Evolutionary conservation across 2,329 filamentous ascomycete species (phyloP).

Genomic region (Aquanectria penicillioides): DNA sequence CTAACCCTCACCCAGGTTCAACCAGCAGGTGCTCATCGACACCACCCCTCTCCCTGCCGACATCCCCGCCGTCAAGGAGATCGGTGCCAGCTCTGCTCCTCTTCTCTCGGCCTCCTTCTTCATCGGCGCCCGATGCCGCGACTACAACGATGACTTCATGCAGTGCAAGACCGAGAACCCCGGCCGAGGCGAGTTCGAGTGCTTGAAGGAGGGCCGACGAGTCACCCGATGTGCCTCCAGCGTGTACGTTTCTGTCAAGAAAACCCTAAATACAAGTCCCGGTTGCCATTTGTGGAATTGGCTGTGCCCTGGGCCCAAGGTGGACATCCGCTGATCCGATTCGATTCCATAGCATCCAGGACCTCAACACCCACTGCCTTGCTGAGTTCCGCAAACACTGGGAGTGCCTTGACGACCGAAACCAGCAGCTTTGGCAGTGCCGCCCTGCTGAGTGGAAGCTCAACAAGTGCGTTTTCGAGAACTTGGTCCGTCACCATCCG

Average conservation of each 20-base stretch:
- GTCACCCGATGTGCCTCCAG: slow-evolving; percentile 96
- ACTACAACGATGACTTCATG: slow-evolving; percentile 99
- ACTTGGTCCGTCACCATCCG: slow-evolving; percentile 74
- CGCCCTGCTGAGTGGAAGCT: slow-evolving; percentile 86
- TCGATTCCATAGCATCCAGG: slow-evolving; percentile 73
- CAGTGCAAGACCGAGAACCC: slow-evolving; percentile 97
- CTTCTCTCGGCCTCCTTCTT: slow-evolving; percentile 94
- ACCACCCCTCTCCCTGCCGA: slow-evolving; percentile 92
- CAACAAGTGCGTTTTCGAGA: slow-evolving; percentile 96
- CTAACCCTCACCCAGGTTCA: slow-evolving; percentile 74
- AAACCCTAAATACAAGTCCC: not conserved
- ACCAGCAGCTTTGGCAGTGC: slow-evolving; percentile 98
- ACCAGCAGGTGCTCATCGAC: slow-evolving; percentile 92
- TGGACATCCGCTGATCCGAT: slow-evolving; percentile 28
- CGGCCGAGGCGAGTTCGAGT: slow-evolving; percentile 91
- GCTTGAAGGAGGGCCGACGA: slow-evolving; percentile 94
- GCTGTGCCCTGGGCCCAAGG: not conserved
- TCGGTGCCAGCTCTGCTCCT: slow-evolving; percentile 92
- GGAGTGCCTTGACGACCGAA: slow-evolving; percentile 96
- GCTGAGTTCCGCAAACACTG: slow-evolving; percentile 92
- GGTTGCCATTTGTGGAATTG: not conserved
- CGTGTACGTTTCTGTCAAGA: slow-evolving; percentile 73
- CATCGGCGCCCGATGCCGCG: slow-evolving; percentile 92
- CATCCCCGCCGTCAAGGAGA: slow-evolving; percentile 92
- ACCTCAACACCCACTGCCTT: slow-evolving; percentile 95